These are phyloP conservation scores for Pseudogymnoascus sp. DNA, from an alignment of 2,329 filamentous ascomycete genomes.

Conservation along the genomic window DNA sequence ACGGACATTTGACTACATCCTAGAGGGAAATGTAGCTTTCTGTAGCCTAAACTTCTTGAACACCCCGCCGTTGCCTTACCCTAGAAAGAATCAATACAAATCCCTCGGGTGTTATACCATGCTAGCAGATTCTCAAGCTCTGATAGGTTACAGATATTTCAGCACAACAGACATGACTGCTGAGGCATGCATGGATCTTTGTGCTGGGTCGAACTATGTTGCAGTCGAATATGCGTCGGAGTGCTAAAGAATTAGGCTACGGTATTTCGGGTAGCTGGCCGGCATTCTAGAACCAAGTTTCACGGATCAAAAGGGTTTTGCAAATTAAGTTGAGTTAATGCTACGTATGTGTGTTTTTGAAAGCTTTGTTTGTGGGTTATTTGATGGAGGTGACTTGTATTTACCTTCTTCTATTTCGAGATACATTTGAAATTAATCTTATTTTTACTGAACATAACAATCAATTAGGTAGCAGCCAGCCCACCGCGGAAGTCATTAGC, in stretches of 20 bases:
- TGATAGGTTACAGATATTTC: too few species aligned
- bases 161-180: conserved; percentile 10
- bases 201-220: conserved; percentile 1
- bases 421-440: background rate
- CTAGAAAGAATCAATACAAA: too few species aligned
- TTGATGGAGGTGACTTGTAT: background rate
- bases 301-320: background rate
- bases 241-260: too few species aligned
- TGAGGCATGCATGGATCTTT: background rate
- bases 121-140: too few species aligned
- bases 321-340: background rate
- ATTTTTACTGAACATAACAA: background rate
- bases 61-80: too few species aligned
- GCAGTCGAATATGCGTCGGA: conserved; percentile 9
- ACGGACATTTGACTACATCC: background rate
- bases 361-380: background rate
- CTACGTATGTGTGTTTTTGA: background rate
- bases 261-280: background rate
- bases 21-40: too few species aligned
- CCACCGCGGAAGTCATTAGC: background rate
- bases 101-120: too few species aligned
- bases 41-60: too few species aligned
- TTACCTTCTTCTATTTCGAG: background rate
- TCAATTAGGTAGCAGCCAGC: background rate
- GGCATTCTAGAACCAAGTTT: background rate